Percentiles rank a stretch among this genome's conserved stretches.
phyloP scores from a whole-genome alignment of 441 rosid species.

The Rhodomyrtus psidioides region DNA sequence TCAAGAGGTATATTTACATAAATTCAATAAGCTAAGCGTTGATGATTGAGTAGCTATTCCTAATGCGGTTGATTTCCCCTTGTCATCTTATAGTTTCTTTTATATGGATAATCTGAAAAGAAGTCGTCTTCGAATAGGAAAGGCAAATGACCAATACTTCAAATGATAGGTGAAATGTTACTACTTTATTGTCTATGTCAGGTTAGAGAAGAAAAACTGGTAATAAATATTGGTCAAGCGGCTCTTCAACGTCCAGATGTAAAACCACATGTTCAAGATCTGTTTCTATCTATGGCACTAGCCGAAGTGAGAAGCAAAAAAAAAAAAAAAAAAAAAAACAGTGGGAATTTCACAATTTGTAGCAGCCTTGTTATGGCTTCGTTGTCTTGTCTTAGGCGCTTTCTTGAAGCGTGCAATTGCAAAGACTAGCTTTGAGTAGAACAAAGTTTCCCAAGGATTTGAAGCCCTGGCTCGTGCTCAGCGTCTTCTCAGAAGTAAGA shows the following conservation, averaged over 20 bases:
- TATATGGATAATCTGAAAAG: not conserved
- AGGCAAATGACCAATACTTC: not conserved
- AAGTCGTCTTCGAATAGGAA: not conserved
- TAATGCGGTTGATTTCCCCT: not conserved
- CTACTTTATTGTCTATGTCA: constrained; percentile 4
- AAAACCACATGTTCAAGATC: constrained; percentile 72
- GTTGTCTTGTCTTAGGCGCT: constrained; percentile 57
- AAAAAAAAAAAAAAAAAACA: too few species aligned
- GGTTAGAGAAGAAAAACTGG: constrained; percentile 89
- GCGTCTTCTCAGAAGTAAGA: constrained; percentile 73
- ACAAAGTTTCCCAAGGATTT: constrained; percentile 83
- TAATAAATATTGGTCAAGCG: constrained; percentile 67
- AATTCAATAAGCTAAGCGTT: not conserved
- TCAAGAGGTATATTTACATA: constrained; percentile 62
- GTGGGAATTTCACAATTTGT: constrained; percentile 19
- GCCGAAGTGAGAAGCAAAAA: constrained; percentile 71
- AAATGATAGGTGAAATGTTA: not conserved
- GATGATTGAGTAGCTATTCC: not conserved
- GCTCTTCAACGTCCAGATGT: constrained; percentile 75
- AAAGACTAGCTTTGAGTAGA: constrained; percentile 74
- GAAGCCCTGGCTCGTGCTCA: constrained; percentile 99
- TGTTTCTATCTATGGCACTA: constrained; percentile 84
- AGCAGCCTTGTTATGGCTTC: constrained; percentile 49
- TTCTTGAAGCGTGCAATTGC: constrained; percentile 95
- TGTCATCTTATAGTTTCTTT: not conserved